Base-by-base conservation (phyloP, 495 filamentous ascomycete genomes). In the Neurospora intermedia region DNA sequence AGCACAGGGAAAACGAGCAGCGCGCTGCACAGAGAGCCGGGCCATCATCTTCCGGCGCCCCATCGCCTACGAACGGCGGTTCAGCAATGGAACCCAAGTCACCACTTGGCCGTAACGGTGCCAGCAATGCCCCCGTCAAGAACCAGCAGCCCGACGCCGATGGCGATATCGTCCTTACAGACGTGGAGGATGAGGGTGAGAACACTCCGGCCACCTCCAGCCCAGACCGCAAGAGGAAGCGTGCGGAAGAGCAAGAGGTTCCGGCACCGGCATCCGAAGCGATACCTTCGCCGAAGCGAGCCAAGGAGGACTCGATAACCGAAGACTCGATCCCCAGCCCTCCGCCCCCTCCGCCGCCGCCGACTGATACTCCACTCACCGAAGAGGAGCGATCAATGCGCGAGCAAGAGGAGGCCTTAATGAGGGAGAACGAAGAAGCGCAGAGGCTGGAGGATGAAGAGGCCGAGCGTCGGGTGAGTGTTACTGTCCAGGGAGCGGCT, bases 1-100 rank as follows among this genome's bases (percentile, higher is more conserved):
- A 97, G 83, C 90, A 91, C 76, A 84, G 84, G 42, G 89, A 86
- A 69, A 84, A 90, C 70, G 91, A 96, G 72, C 88, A 88, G 72
- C 85, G 82, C 62, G 81, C 85, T 66, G 78, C 77, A 10, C 77
- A 73, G 69, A 15, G 23, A 6, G 41, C 39, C 42, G 39, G 40
- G 20, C 11, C 15, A 39, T n/a, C 69, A 18, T 27, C 66, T 42
- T 39, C 62, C 8, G 71, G n/a, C 13, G 59, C 54, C 27, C 54
- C 27, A 6, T 66, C 54, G 15, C 54, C 54, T 66, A 18, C 16
- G 9, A 38, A 66, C 3, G 54, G 54, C 27, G 54, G 54, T 16
- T 9, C 54, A 35, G 6, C 23, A 15, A 54, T 6, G n/a, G 20
- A 23, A 54, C 20, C 46, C 2, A 54, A 11, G 20, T 15, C 20